Evolutionary conservation across 2,329 filamentous ascomycete genomes (phyloP).

Genomic region (Sporothrix pallida): DNA sequence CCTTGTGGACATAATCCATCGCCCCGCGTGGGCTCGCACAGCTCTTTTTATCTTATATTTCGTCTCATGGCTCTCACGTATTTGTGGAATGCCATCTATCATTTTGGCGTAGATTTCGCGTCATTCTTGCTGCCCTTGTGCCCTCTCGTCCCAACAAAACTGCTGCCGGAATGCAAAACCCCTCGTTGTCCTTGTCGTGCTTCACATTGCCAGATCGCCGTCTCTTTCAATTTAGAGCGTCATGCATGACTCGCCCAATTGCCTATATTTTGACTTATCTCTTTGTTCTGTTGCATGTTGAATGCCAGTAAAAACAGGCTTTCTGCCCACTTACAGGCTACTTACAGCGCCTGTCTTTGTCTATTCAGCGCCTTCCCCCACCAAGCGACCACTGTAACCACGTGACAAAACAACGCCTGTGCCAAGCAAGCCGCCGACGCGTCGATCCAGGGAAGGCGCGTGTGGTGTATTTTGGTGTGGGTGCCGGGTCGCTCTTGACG

Average conservation of each 20-base stretch:
- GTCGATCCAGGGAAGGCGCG: conserved; percentile 29
- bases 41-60: background rate
- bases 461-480: background rate
- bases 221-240: conserved; percentile 3
- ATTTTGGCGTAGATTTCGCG: conserved; percentile 7
- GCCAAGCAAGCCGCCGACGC: conserved; percentile 15
- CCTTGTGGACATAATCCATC: background rate
- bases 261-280: background rate
- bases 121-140: background rate
- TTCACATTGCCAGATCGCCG: background rate
- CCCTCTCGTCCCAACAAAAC: background rate
- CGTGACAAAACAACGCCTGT: background rate
- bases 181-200: background rate
- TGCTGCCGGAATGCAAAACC: conserved; percentile 11
- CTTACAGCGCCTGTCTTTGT: background rate
- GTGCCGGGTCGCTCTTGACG: conserved; percentile 24
- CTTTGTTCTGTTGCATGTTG: background rate
- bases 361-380: background rate
- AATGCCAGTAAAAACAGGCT: background rate
- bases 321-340: background rate
- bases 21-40: background rate
- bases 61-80: background rate
- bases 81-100: conserved; percentile 21
- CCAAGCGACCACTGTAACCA: background rate
- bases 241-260: background rate